Conservation (phyloP, 1,139 yeast genomes). For the Suhomyces bribrorum region DNA sequence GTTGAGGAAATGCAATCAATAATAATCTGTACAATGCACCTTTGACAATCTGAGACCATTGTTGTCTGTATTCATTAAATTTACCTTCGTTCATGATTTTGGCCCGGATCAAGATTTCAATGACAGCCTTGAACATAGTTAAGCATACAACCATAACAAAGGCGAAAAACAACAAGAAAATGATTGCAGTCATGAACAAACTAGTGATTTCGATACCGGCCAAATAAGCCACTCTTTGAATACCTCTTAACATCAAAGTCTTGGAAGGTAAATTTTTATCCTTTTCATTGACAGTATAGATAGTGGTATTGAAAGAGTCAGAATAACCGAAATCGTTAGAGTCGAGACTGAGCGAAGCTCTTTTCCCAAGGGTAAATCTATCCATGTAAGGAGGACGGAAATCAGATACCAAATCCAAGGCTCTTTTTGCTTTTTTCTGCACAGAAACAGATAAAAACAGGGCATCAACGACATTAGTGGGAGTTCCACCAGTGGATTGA, state of each 20-base stretch:
- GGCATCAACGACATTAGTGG: constrained; percentile 67
- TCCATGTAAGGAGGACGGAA: constrained; percentile 21
- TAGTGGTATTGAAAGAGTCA: constrained; percentile 48
- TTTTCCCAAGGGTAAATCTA: constrained; percentile 23
- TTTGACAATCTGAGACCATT: constrained; percentile 79
- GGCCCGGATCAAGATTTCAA: constrained; percentile 68
- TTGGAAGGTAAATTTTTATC: constrained; percentile 55
- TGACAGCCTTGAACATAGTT: constrained; percentile 67
- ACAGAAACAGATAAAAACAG: constrained; percentile 72
- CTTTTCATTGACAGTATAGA: constrained; percentile 76
- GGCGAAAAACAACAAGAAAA: constrained; percentile 78
- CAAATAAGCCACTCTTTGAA: constrained; percentile 84
- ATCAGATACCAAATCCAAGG: constrained; percentile 20
- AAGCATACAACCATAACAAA: constrained; percentile 67
- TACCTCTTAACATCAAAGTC: constrained; percentile 82
- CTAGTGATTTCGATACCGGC: constrained; percentile 85
- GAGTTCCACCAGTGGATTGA: constrained; percentile 91
- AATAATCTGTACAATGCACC: constrained; percentile 86
- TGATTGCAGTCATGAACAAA: constrained; percentile 82
- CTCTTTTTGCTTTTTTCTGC: constrained; percentile 53
- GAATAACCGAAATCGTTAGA: constrained; percentile 47
- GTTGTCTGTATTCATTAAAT: constrained; percentile 75
- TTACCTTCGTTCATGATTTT: constrained; percentile 63
- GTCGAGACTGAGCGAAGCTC: constrained; percentile 37
- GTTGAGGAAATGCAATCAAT: constrained; percentile 81